These are phyloP conservation scores for Lolium multiflorum DNA, from an alignment of 176 grass and related monocot species.

Conservation along the genomic window DNA sequence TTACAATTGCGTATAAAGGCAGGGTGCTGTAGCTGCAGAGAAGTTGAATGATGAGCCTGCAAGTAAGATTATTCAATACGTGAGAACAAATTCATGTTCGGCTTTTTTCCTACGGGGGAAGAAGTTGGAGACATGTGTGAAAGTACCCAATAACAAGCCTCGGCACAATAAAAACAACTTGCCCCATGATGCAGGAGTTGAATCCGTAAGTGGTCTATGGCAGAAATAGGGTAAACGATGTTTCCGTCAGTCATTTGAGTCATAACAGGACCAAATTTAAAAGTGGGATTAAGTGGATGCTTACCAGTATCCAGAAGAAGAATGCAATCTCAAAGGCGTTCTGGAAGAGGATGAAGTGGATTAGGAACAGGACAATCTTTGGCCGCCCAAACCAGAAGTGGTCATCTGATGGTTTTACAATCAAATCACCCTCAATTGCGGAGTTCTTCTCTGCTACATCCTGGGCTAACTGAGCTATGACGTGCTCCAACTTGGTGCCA, in stretches of 20 bases:
- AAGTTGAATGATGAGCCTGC: constrained; percentile 74
- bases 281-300: constrained; percentile 2
- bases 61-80: background rate
- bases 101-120: background rate
- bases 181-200: constrained; percentile 90
- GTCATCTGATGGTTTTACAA: constrained; percentile 82
- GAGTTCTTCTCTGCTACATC: constrained; percentile 92
- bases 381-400: constrained; percentile 88
- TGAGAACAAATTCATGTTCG: background rate
- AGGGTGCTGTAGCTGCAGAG: constrained; percentile 96
- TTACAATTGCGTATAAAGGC: constrained; percentile 90
- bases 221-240: constrained; percentile 14
- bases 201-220: constrained; percentile 75
- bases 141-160: constrained; percentile 94
- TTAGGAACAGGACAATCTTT: constrained; percentile 64
- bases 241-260: background rate
- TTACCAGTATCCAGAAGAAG: constrained; percentile 98
- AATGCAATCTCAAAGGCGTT: constrained; percentile 94
- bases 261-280: background rate
- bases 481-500: constrained; percentile 89
- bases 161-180: constrained; percentile 76
- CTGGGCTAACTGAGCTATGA: constrained; percentile 83
- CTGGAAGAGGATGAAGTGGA: constrained; percentile 98
- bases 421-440: constrained; percentile 68
- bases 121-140: constrained; percentile 35